These are phyloP conservation scores for Pholiota microspora DNA, from an alignment of 768 basidiomycete species.

Conservation along the genomic window DNA sequence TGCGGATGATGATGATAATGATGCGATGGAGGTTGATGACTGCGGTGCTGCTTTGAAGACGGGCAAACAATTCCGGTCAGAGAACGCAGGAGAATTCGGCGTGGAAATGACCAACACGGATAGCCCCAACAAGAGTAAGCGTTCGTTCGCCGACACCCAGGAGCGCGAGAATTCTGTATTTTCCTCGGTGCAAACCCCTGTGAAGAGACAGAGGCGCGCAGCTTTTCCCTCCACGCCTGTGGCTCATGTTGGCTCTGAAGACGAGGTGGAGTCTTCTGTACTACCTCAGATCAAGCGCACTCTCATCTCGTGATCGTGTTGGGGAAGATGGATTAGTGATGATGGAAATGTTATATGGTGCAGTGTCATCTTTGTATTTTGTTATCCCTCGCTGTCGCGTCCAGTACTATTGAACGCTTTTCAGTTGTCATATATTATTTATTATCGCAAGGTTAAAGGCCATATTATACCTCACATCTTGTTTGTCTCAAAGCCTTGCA, in stretches of 20 bases:
- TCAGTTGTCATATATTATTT: conserved; percentile 18
- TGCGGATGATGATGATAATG: conserved; percentile 24
- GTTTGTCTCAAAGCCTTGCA: background rate
- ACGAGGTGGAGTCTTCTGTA: conserved; percentile 28
- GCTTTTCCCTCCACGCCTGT: conserved; percentile 15
- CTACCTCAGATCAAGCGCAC: conserved; percentile 20
- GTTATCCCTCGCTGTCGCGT: conserved; percentile 12
- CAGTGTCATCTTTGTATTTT: conserved; percentile 21
- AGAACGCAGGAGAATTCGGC: conserved; percentile 34
- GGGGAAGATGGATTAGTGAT: background rate
- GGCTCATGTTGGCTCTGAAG: conserved; percentile 25
- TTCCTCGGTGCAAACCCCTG: conserved; percentile 25
- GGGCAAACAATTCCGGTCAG: conserved; percentile 16
- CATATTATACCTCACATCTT: conserved; percentile 2
- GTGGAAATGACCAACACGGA: conserved; percentile 43
- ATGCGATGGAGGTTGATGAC: conserved; percentile 28
- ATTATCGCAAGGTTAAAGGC: conserved; percentile 13
- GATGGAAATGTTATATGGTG: conserved; percentile 12
- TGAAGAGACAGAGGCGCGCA: conserved; percentile 31
- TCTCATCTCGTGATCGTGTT: conserved; percentile 13
- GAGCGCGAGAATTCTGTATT: conserved; percentile 17
- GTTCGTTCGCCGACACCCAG: conserved; percentile 28
- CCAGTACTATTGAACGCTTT: background rate
- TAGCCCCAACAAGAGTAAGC: conserved; percentile 38
- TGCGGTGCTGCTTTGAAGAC: conserved; percentile 10